Percentiles rank a stretch among this genome's conserved stretches.
Evolutionary conservation across 176 grass and related monocot genomes (phyloP).

Genomic region (Eleusine coracana): DNA sequence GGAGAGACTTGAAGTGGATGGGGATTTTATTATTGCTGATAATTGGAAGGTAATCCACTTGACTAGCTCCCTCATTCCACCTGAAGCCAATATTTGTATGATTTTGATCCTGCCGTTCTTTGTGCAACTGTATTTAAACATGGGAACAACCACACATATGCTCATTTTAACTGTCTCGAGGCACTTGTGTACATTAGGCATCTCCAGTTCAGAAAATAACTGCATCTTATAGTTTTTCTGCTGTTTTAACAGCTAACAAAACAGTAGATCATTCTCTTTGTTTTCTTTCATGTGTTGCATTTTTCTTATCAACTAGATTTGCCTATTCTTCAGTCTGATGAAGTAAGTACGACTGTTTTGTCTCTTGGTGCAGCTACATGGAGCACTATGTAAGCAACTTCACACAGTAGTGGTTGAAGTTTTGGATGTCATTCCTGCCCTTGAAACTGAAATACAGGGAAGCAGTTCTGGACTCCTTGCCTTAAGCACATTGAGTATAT

Average conservation of each 20-base stretch:
- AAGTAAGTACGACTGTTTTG: slow-evolving; percentile 31
- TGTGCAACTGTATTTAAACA: slow-evolving; percentile 25
- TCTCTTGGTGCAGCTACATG: slow-evolving; percentile 71
- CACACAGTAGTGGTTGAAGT: slow-evolving; percentile 57
- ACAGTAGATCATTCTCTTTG: not conserved
- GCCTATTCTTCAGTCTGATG: slow-evolving; percentile 7
- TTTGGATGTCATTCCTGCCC: slow-evolving; percentile 48
- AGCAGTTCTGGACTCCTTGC: slow-evolving; percentile 61
- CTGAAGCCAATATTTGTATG: not conserved
- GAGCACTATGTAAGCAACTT: slow-evolving; percentile 75
- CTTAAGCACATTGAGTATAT: slow-evolving; percentile 63
- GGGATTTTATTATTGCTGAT: slow-evolving; percentile 49
- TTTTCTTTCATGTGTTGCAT: slow-evolving; percentile 14
- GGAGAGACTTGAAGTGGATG: slow-evolving; percentile 57
- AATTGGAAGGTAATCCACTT: slow-evolving; percentile 72
- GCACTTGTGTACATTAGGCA: slow-evolving; percentile 1
- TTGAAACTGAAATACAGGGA: slow-evolving; percentile 63
- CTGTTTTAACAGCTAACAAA: not conserved
- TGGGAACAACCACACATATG: not conserved
- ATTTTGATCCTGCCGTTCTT: slow-evolving; percentile 26
- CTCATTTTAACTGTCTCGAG: not conserved
- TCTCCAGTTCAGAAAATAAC: slow-evolving; percentile 1
- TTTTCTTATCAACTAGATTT: slow-evolving; percentile 4
- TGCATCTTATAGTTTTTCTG: not conserved
- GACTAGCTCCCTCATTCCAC: slow-evolving; percentile 12